Conservation (phyloP, 2,329 filamentous ascomycete species). For the Botrytis elliptica region DNA sequence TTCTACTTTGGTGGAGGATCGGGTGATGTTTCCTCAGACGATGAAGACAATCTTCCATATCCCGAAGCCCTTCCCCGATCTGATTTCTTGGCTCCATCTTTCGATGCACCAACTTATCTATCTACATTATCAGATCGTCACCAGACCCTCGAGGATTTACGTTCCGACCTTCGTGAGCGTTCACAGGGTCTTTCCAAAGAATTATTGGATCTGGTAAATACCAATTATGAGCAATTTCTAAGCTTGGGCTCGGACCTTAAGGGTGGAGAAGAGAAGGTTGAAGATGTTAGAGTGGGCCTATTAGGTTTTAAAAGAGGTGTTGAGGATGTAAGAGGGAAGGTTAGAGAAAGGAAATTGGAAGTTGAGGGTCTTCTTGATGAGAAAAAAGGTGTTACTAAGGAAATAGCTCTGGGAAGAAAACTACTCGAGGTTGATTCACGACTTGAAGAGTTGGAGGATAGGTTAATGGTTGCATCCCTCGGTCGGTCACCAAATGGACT, state of each 20-base stretch:
- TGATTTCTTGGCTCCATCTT: conserved; percentile 76
- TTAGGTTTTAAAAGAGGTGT: conserved; percentile 83
- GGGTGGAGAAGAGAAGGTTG: conserved; percentile 87
- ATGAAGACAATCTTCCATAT: conserved; percentile 78
- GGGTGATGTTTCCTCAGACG: conserved; percentile 40
- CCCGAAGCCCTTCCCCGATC: conserved; percentile 77
- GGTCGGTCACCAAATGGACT: conserved; percentile 32
- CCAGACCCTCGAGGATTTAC: conserved; percentile 92
- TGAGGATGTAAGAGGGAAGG: conserved; percentile 66
- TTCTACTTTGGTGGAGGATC: conserved; percentile 45
- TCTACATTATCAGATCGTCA: conserved; percentile 81
- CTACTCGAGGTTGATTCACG: conserved; percentile 68
- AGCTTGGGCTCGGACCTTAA: conserved; percentile 76
- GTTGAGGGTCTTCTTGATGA: conserved; percentile 63
- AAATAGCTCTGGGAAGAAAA: conserved; percentile 60
- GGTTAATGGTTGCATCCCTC: conserved; percentile 53
- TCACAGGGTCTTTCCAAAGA: conserved; percentile 79
- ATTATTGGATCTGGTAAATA: conserved; percentile 89
- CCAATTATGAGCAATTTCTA: conserved; percentile 90
- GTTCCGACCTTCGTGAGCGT: conserved; percentile 78
- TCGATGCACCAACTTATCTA: conserved; percentile 80
- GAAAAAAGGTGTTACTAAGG: conserved; percentile 59
- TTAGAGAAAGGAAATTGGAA: conserved; percentile 62
- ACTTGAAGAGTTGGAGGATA: conserved; percentile 61
- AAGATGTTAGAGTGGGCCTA: conserved; percentile 83